These are phyloP conservation scores for Suillus weaverae DNA, from an alignment of 768 basidiomycete species.

Conservation along the genomic window DNA sequence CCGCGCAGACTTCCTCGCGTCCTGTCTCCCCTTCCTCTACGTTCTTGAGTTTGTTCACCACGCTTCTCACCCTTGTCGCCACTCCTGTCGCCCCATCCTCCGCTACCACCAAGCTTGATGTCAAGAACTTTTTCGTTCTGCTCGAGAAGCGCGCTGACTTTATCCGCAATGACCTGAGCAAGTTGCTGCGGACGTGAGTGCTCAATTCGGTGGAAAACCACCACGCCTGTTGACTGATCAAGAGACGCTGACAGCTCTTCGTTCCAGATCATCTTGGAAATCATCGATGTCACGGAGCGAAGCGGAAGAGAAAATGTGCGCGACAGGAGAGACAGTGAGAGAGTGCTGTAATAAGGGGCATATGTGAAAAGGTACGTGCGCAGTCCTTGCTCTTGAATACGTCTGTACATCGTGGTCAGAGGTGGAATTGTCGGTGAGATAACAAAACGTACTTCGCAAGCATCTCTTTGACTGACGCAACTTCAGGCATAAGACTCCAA, in stretches of 20 bases:
- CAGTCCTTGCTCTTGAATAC: slow-evolving; percentile 97
- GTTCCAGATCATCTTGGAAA: slow-evolving; percentile 88
- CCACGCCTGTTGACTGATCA: slow-evolving; percentile 86
- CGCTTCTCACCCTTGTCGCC: slow-evolving; percentile 7
- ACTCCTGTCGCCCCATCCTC: slow-evolving; percentile 61
- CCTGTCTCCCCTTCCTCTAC: slow-evolving; percentile 73
- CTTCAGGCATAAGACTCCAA: slow-evolving; percentile 95
- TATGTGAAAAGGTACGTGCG: slow-evolving; percentile 99
- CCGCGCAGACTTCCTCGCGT: slow-evolving; percentile 50
- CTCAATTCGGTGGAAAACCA: slow-evolving; percentile 93
- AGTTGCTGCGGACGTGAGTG: slow-evolving; percentile 86
- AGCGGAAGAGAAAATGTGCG: slow-evolving; percentile 84
- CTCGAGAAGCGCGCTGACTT: slow-evolving; percentile 81
- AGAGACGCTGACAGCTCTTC: slow-evolving; percentile 93
- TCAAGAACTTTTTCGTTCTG: slow-evolving; percentile 91
- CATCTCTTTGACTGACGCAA: slow-evolving; percentile 88
- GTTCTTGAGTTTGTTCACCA: slow-evolving; percentile 73
- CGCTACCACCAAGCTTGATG: slow-evolving; percentile 69
- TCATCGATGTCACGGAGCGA: slow-evolving; percentile 70
- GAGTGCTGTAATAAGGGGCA: slow-evolving; percentile 76
- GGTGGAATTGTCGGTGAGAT: neutral
- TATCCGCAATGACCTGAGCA: slow-evolving; percentile 87
- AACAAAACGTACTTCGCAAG: slow-evolving; percentile 68
- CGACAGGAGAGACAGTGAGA: slow-evolving; percentile 86
- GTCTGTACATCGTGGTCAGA: slow-evolving; percentile 45